Base-by-base conservation (phyloP, 805 yeast species). In the Nakazawaea ishiwadae region DNA sequence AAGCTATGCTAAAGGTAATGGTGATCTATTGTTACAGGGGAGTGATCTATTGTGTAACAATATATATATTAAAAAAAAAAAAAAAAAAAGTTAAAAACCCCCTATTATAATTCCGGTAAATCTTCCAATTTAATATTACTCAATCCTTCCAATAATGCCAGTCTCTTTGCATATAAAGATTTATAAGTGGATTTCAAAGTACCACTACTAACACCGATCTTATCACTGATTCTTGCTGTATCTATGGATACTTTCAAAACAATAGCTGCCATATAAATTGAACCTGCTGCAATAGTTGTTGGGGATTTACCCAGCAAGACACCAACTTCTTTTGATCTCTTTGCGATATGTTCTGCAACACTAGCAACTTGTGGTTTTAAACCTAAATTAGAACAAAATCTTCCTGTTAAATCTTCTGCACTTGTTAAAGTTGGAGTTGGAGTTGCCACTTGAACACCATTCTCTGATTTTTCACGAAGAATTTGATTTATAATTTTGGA, bases 291-390 rank as follows among this genome's bases (percentile, higher is more conserved):
- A 56, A 93, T 88, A 28, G 99, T 91, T 41, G 90, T 90, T 21
- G 99, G 99, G 3, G 96, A 86, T 51, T 96, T 77, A 53, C 99
- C 98, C 14, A 96, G 97, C 55, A 93, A 71, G 29, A 91, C 95
- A 42, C 97, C 96, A 47, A 84, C 82, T 48, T 86, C 96, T 56
- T 87, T 85, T 55, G 95, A 88, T 50, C 83, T 75, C 57, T 88
- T 79, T 2, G 97, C 96, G 51, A 93, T 88, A 54, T 83, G 77
- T 62, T 91, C 97, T 2, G 98, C 96, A 8, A 95, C 91, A 48
- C 88, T 86, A 16, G 96, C 82, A 34, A 90, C 82, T 62, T 80
- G 88, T 48, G 88, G 80, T 16, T 80, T 70, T 44, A 93, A 71
- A 45, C 97, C 98, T 68, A 93, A 69, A 57, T 89, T 95, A 14